Conservation (phyloP, 371 early-diverging fungal genomes). For the Chytridium lagenaria region DNA sequence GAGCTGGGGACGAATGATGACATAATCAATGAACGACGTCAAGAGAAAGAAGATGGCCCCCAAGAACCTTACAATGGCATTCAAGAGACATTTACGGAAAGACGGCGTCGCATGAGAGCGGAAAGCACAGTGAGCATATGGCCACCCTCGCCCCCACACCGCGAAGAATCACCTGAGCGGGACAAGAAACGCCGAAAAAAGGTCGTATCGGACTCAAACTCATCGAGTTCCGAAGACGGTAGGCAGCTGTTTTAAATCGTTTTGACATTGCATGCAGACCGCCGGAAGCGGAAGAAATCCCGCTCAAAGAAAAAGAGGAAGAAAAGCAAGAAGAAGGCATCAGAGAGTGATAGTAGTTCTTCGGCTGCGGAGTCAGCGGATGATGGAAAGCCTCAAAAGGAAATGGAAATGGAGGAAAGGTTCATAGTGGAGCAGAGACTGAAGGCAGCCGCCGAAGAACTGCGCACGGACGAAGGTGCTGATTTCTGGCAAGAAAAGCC, state of each 20-base stretch:
- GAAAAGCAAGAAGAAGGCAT: conserved; percentile 30
- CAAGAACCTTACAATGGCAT: background rate
- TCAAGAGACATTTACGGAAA: conserved; percentile 30
- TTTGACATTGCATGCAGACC: too few species aligned
- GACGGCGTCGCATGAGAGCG: conserved; percentile 35
- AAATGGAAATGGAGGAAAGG: too few species aligned
- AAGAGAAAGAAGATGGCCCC: background rate
- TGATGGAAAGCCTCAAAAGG: too few species aligned
- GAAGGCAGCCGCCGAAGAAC: background rate
- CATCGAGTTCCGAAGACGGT: conserved; percentile 27
- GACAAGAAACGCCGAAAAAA: conserved; percentile 22
- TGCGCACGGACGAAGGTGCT: conserved; percentile 33
- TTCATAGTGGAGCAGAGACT: background rate
- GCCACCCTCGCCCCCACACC: conserved; percentile 47
- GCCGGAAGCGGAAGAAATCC: conserved; percentile 21
- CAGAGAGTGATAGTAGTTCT: conserved; percentile 1
- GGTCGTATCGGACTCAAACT: background rate
- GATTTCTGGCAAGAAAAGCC: conserved; percentile 56
- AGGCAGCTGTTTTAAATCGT: conserved; percentile 9
- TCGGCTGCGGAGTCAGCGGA: conserved; percentile 5
- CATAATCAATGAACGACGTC: background rate
- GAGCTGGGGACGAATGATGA: too few species aligned
- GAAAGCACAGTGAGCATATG: conserved; percentile 39
- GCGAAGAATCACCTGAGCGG: conserved; percentile 18
- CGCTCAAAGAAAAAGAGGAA: conserved; percentile 7